Conservation (phyloP, 768 basidiomycete genomes). For the Suillus clintonianus region DNA sequence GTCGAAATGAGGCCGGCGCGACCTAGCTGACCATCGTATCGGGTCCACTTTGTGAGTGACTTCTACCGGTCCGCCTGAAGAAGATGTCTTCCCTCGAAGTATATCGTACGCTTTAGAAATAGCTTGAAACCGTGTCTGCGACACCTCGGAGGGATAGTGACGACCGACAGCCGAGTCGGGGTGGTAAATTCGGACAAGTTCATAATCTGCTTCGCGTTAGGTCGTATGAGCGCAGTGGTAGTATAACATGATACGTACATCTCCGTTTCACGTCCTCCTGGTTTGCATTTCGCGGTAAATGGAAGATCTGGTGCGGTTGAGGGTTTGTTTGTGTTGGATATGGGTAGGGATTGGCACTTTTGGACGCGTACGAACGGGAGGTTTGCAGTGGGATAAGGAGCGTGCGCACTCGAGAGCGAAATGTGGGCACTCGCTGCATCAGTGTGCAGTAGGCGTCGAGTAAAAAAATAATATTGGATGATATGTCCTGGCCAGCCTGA, state of each 20-base stretch:
- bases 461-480: background rate
- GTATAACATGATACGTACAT: constrained; percentile 29
- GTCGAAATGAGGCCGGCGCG: constrained; percentile 47
- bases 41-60: constrained; percentile 33
- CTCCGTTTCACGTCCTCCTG: constrained; percentile 57
- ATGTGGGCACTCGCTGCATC: background rate
- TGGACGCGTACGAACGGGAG: constrained; percentile 19
- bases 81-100: constrained; percentile 49
- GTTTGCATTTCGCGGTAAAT: constrained; percentile 53
- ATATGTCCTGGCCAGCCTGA: background rate
- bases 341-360: constrained; percentile 42
- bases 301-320: constrained; percentile 65
- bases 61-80: constrained; percentile 17
- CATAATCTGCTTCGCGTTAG: constrained; percentile 54
- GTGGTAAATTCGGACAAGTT: constrained; percentile 79
- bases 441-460: background rate
- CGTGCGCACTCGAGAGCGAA: background rate
- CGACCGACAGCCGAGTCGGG: constrained; percentile 61
- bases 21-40: constrained; percentile 42
- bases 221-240: constrained; percentile 5
- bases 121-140: constrained; percentile 67
- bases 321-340: constrained; percentile 53
- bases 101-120: constrained; percentile 70
- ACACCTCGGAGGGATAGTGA: constrained; percentile 44
- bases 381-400: constrained; percentile 7